These are phyloP conservation scores for Lasiosphaeriaceae sp. DNA, from an alignment of 495 filamentous ascomycete species.

Conservation along the genomic window DNA sequence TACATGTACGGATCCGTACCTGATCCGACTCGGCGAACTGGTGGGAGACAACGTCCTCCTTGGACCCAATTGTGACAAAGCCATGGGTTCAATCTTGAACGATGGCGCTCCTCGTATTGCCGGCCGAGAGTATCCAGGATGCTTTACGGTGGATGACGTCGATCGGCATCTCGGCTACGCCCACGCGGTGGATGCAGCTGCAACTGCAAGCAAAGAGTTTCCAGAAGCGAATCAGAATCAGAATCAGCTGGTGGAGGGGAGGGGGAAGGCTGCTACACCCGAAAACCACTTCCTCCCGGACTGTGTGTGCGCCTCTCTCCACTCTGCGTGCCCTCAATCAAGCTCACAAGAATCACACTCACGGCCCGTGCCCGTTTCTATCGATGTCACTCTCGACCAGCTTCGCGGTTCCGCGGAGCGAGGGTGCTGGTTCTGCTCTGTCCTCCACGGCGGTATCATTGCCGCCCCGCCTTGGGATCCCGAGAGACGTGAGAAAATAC, in stretches of 20 bases:
- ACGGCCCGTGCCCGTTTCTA: not conserved
- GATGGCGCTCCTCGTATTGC: not conserved
- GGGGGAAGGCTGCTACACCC: not conserved
- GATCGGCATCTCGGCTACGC: not conserved
- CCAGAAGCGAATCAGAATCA: not conserved
- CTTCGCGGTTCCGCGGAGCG: not conserved
- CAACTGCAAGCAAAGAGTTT: not conserved
- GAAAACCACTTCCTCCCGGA: conserved; percentile 5
- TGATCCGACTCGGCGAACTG: not conserved
- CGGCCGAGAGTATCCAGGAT: not conserved
- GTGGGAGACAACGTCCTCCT: not conserved
- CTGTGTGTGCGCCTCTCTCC: not conserved
- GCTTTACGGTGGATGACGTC: conserved; percentile 2
- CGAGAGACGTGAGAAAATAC: not conserved
- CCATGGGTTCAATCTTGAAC: not conserved
- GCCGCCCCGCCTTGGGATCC: conserved; percentile 3
- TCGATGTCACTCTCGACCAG: conserved; percentile 1
- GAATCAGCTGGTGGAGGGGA: not conserved
- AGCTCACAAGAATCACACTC: not conserved
- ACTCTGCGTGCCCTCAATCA: not conserved
- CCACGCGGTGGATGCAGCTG: not conserved
- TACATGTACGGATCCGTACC: not conserved
- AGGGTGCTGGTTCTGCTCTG: conserved; percentile 6
- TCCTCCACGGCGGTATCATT: not conserved
- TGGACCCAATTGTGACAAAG: not conserved